Percentiles rank a stretch among this genome's conserved stretches.
Evolutionary conservation across 805 yeast genomes (phyloP).

Genomic region (Candida endomychidarum): DNA sequence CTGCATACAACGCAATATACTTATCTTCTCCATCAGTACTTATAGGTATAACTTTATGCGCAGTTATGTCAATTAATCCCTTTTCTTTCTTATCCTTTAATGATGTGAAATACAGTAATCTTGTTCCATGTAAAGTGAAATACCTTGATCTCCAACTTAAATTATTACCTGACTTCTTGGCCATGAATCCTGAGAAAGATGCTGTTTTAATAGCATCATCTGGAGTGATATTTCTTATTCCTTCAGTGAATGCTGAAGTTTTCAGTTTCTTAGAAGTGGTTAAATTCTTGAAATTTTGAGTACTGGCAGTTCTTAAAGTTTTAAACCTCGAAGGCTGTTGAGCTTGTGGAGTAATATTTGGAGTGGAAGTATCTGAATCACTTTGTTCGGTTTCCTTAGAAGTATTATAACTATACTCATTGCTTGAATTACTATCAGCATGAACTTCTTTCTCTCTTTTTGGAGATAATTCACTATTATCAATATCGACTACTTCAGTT

Average conservation of each 20-base stretch:
- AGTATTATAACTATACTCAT: constrained; percentile 4
- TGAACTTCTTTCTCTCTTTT: constrained; percentile 29
- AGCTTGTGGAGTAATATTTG: constrained; percentile 12
- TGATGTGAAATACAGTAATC: constrained; percentile 83
- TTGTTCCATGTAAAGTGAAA: constrained; percentile 87
- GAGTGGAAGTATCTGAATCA: constrained; percentile 29
- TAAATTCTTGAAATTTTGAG: constrained; percentile 48
- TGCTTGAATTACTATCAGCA: background rate
- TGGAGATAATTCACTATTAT: constrained; percentile 35
- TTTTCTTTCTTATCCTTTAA: constrained; percentile 79
- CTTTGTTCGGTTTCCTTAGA: constrained; percentile 26
- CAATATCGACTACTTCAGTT: constrained; percentile 26
- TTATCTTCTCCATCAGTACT: constrained; percentile 57
- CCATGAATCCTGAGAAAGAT: constrained; percentile 91
- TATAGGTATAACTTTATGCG: constrained; percentile 85
- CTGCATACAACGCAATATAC: constrained; percentile 82
- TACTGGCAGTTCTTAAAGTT: constrained; percentile 52
- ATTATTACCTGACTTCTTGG: constrained; percentile 76
- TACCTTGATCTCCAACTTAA: constrained; percentile 87
- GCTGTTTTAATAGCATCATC: constrained; percentile 76
- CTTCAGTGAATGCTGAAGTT: constrained; percentile 84
- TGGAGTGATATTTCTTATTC: constrained; percentile 74
- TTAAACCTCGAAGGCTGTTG: constrained; percentile 41
- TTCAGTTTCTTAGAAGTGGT: constrained; percentile 56
- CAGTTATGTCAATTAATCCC: constrained; percentile 93